Evolutionary conservation across 1,284 basidiomycete species (phyloP).

Genomic region (Trichosporon coremiiforme): DNA sequence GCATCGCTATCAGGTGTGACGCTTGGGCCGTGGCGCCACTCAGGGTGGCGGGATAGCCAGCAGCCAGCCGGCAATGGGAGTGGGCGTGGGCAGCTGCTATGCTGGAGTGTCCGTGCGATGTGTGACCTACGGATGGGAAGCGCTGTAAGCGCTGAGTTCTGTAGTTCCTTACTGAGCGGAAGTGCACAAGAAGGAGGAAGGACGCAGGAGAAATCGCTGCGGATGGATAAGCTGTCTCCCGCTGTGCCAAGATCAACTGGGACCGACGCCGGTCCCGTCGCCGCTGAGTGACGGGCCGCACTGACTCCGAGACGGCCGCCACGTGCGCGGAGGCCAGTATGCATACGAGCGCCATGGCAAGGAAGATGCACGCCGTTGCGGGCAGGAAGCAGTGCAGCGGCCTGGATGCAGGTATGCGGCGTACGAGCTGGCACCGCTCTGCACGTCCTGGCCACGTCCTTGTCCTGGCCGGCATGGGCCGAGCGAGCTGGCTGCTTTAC

Average conservation of each 20-base stretch:
- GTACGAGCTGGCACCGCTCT: neutral
- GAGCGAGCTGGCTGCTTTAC: too few relatives aligned
- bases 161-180: neutral
- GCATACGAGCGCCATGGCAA: neutral
- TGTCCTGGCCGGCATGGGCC: too few relatives aligned
- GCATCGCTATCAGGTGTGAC: conserved; percentile 9
- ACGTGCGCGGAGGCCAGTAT: neutral
- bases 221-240: neutral
- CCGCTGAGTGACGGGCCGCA: too few relatives aligned
- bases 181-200: too few relatives aligned
- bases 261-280: neutral
- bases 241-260: neutral
- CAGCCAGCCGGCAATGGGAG: too few relatives aligned
- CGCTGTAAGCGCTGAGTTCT: too few relatives aligned
- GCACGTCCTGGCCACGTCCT: neutral
- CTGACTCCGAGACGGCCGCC: neutral
- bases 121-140: too few relatives aligned
- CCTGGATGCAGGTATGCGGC: too few relatives aligned
- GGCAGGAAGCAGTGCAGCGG: neutral
- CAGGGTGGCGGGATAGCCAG: neutral
- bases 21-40: conserved; percentile 9
- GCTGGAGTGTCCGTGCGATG: too few relatives aligned
- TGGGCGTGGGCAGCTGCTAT: too few relatives aligned
- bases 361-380: too few relatives aligned
- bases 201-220: neutral